Base-by-base conservation (phyloP, 306 rosid genomes). In the Quercus rubra region DNA sequence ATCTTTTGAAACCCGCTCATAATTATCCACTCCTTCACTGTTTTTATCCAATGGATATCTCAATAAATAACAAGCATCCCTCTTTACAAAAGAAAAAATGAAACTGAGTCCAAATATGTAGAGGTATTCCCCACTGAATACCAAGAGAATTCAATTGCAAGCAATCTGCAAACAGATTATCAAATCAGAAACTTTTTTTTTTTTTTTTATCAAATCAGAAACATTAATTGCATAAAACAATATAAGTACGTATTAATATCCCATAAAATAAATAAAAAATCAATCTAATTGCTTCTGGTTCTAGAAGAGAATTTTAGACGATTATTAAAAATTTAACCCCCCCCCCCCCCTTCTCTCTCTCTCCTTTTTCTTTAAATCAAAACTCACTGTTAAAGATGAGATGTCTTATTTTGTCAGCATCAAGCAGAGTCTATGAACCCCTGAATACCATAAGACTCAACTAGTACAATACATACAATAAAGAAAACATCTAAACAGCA, bases 131-230 rank as follows among this genome's bases (percentile, higher is more conserved):
- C 59, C 76, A 55, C 75, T 23, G 49, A 69, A 78, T 55, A 43
- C 54, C 71, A 59, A 28, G 71, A 38, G 46, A 59, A 46, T 59
- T 85, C 85, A 79, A 82, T 82, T 82, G 83, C 84, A 82, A 19
- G 84, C 77, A 31, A 85, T 83, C 86, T 85, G 88, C 86, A 78
- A 64, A 70, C 33, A 30, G 20, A 56, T 21, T 59, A 74, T 72
- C 30, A 6, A 23, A 67, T 77, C 69, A 25, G 46, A 64, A 21
- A 38, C 35, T 0, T 4, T 6, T 35, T 35, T 5, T 38, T 38
- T 38, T 38, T 7, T 7, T 38, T 38, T 21, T 59, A 74, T 72
- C 30, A 6, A 23, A 67, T 77, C 69, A 18, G 43, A 64, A 21
- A 38, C 35, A 28, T 63, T 58, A 38, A 54, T 28, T 27, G 62